Conservation (phyloP, 306 rosid genomes). For the Ormosia semicastrata region DNA sequence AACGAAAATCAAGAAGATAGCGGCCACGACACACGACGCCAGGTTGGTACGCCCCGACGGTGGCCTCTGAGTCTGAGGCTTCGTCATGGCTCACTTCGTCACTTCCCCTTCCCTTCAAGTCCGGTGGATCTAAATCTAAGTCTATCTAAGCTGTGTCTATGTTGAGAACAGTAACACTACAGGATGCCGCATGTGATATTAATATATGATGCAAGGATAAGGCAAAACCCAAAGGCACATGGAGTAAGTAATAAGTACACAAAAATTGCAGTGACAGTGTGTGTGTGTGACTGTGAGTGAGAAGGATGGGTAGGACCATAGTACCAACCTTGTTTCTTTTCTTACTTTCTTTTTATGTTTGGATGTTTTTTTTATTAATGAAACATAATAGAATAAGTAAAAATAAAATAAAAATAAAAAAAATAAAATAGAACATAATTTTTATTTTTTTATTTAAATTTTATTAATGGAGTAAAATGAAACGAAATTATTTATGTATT, state of each 20-base stretch:
- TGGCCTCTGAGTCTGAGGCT: slow-evolving; percentile 36
- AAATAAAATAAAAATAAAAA: too few species aligned
- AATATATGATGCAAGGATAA: neutral
- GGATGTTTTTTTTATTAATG: too few species aligned
- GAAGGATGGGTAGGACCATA: neutral
- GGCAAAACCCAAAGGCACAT: neutral
- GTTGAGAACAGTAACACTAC: neutral
- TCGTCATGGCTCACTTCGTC: slow-evolving; percentile 40
- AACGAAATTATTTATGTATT: too few species aligned
- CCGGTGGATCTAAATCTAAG: neutral
- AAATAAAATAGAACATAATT: too few species aligned
- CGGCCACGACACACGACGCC: slow-evolving; percentile 85
- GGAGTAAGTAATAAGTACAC: too few species aligned
- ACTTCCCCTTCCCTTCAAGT: too few species aligned
- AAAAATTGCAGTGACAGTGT: too few species aligned
- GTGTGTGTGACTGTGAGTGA: too few species aligned
- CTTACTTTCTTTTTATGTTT: too few species aligned
- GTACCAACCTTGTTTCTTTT: neutral
- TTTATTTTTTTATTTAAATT: too few species aligned
- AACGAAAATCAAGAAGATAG: slow-evolving; percentile 64
- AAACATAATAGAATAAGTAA: too few species aligned
- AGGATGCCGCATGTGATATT: neutral
- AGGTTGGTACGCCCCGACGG: slow-evolving; percentile 78
- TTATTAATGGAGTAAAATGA: too few species aligned
- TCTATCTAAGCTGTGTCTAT: neutral